Base-by-base conservation (phyloP, 495 filamentous ascomycete genomes). In the Penicillium bialowiezense region DNA sequence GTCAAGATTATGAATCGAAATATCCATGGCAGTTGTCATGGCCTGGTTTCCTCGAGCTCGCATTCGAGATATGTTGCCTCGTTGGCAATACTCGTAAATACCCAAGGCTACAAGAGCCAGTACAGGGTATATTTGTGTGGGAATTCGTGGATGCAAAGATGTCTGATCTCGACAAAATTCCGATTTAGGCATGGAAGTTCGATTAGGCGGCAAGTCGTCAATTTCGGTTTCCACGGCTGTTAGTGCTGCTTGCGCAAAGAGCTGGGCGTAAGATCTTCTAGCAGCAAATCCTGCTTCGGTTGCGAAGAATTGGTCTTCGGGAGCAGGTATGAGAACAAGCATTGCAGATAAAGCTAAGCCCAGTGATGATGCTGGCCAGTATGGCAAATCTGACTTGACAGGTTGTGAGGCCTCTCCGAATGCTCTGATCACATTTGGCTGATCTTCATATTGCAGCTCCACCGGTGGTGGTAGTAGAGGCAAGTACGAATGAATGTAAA, bases 71-170 rank as follows among this genome's bases (percentile, higher is more conserved):
- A 77, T 54, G 58, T 79, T 80, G 2, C 77, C 77, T 8, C 77
- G 64, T 39, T 82, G 76, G 17, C 68, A 69, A 59, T 78, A 80
- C 58, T 82, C 78, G 51, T 80, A 82, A 1, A 75, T 59, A 43
- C 69, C 72, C 2, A 82, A 65, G 0, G 78, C 44, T 1, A 75
- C 54, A 12, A 80, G 67, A 20, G 78, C 75, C 15, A 80, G 63
- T 13, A 80, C 62, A 23, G 67, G 69, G 51, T 80, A 74, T 12
- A 77, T 41, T 18, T 72, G 68, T 12, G 68, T 28, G 23, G 75
- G 76, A 5, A 71, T 57, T 8, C 60, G 51, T 5, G 73, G 56
- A 56, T 80, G 76, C 43, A 82, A 71, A 2, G 55, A 45, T 17
- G 50, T 62, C 12, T 60, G 63, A 29, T 56, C 60, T 36, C 64